Evolutionary conservation across 495 filamentous ascomycete genomes (phyloP).

Genomic region (Tuber brumale): DNA sequence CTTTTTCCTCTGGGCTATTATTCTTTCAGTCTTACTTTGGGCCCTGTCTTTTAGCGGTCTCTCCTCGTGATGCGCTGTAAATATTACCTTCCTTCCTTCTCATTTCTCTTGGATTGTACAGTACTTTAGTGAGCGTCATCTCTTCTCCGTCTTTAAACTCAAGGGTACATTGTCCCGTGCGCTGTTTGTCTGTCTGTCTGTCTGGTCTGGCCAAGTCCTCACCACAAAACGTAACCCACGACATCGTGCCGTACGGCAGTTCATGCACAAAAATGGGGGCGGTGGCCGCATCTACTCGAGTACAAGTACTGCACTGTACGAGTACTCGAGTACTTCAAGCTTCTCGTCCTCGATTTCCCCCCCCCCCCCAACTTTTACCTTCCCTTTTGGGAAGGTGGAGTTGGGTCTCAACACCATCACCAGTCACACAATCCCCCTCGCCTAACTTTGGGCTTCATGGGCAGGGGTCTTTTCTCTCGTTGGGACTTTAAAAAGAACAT

Average conservation of each 20-base stretch:
- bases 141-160: conserved; percentile 1
- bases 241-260: not conserved
- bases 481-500: too few relatives aligned
- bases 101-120: not conserved
- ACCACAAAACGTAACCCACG: not conserved
- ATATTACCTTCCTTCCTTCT: not conserved
- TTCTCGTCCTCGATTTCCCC: too few relatives aligned
- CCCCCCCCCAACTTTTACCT: too few relatives aligned
- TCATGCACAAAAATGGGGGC: not conserved
- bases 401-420: too few relatives aligned
- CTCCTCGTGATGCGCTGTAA: not conserved
- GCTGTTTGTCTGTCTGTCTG: not conserved
- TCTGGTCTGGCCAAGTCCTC: not conserved
- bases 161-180: not conserved
- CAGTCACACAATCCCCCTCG: too few relatives aligned
- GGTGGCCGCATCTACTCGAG: not conserved
- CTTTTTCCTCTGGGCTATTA: not conserved
- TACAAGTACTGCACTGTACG: too few relatives aligned
- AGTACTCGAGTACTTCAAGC: too few relatives aligned
- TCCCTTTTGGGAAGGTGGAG: too few relatives aligned
- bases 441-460: too few relatives aligned
- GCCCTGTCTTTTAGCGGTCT: not conserved
- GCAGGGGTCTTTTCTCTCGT: too few relatives aligned
- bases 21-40: not conserved
- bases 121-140: not conserved